phyloP scores from a whole-genome alignment of 768 basidiomycete genomes.

The Lepiota venenata region DNA sequence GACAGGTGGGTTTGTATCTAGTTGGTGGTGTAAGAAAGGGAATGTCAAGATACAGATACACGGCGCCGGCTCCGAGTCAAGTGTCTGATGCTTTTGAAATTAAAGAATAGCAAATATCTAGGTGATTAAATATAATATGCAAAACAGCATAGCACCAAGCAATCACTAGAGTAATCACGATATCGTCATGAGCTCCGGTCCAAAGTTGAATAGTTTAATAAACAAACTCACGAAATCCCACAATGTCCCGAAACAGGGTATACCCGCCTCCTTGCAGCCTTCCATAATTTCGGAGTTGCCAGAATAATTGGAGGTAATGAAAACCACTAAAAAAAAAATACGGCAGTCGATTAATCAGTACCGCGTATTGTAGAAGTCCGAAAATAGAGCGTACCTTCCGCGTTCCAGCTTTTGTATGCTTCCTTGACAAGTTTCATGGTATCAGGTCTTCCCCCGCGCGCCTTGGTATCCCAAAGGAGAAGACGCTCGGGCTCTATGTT shows the following conservation, averaged over 20 bases:
- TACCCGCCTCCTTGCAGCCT: constrained; percentile 68
- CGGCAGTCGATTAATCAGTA: constrained; percentile 1
- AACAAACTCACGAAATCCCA: constrained; percentile 57
- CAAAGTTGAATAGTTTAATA: neutral
- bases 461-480: constrained; percentile 75
- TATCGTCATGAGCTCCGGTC: constrained; percentile 5
- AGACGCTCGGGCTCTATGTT: constrained; percentile 73
- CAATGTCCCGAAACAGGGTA: constrained; percentile 65
- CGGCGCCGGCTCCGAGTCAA: too few species aligned
- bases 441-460: constrained; percentile 71
- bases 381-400: constrained; percentile 47
- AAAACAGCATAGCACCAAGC: neutral
- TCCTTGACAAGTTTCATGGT: constrained; percentile 75
- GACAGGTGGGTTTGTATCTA: too few species aligned
- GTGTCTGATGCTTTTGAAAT: too few species aligned
- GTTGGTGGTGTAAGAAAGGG: too few species aligned
- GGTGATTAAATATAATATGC: too few species aligned
- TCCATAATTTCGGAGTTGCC: constrained; percentile 80
- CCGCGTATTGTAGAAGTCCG: neutral
- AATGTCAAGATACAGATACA: too few species aligned
- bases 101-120: too few species aligned
- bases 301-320: constrained; percentile 81
- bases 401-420: constrained; percentile 63
- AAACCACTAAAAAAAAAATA: constrained; percentile 46
- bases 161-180: constrained; percentile 21